phyloP scores from a whole-genome alignment of 1,139 yeast species.

The Geotrichum bryndzae region DNA sequence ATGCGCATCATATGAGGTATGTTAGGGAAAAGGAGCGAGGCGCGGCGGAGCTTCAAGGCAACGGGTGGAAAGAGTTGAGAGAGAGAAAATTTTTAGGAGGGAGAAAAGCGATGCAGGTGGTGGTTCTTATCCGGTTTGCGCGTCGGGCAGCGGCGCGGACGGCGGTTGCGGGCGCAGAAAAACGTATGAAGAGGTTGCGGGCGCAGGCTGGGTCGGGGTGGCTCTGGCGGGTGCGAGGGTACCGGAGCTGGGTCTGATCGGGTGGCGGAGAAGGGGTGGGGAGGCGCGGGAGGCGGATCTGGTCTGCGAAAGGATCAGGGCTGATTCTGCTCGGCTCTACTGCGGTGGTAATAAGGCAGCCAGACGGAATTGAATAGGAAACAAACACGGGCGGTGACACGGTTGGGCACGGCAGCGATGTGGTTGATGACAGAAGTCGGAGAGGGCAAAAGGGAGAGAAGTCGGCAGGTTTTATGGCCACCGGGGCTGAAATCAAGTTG shows the following conservation, averaged over 20 bases:
- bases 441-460: neutral
- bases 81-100: neutral
- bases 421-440: neutral
- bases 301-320: neutral
- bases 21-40: neutral
- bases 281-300: neutral
- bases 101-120: neutral
- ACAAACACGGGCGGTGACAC: neutral
- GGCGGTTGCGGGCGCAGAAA: neutral
- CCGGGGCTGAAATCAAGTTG: neutral
- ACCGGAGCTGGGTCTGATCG: neutral
- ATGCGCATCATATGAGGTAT: neutral
- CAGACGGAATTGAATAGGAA: neutral
- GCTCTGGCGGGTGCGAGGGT: neutral
- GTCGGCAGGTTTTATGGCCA: neutral
- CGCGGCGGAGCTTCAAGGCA: neutral
- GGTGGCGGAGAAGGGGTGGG: neutral
- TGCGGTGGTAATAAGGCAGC: neutral
- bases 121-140: neutral
- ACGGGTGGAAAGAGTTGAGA: neutral
- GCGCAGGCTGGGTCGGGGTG: neutral
- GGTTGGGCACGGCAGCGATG: neutral
- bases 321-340: neutral
- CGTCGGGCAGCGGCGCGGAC: neutral
- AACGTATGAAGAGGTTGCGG: neutral